Evolutionary conservation across 2,329 filamentous ascomycete species (phyloP), one percentile per base, ranked within the genome.

Genomic region (Metarhizium sp.): DNA sequence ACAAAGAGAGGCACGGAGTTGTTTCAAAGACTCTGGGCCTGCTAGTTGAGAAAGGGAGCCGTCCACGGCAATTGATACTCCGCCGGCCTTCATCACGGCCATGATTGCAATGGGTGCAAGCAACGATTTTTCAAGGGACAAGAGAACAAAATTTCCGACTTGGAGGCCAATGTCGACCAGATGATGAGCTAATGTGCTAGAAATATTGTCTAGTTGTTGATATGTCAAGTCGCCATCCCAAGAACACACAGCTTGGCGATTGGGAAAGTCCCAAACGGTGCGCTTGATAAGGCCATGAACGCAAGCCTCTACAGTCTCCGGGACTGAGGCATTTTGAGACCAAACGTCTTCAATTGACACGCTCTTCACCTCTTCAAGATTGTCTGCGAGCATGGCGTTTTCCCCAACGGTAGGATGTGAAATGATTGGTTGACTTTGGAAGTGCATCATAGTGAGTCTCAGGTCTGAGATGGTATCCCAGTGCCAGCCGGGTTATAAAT

Each of bases 61-160:
- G 40, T 66, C 62, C 0, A 65, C 40, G 0, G 59, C 50, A 0
- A 63, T 55, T 20, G 60, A 64, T 1, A 61, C 60, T 10, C 59
- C 63, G 6, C 66, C 66, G 1, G 63, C 58, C 54, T 65, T 66
- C 6, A 66, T 50, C 2, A 65, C 58, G 6, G 56, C 60, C 6
- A 64, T 50, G 56, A 65, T 62, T 1, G 64, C 59, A 2, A 68
- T 59, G 0, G 59, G 43, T 2, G 59, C 54, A 62, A 60, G 62
- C 47, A 51, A 45, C 0, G 63, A 65, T 50, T 66, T 64, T 29
- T 64, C 61, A 47, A 62, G 62, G 16, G 47, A 56, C 18, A 55
- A 30, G 11, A 52, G 38, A 10, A 54, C 51, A 14, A 25, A 29
- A 18, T 25, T 13, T 10, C 45, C 54, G 25, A 51, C 50, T 8